Percentiles rank a stretch among this genome's conserved stretches.
phyloP scores from a whole-genome alignment of 306 rosid genomes.

The Corylus avellana region DNA sequence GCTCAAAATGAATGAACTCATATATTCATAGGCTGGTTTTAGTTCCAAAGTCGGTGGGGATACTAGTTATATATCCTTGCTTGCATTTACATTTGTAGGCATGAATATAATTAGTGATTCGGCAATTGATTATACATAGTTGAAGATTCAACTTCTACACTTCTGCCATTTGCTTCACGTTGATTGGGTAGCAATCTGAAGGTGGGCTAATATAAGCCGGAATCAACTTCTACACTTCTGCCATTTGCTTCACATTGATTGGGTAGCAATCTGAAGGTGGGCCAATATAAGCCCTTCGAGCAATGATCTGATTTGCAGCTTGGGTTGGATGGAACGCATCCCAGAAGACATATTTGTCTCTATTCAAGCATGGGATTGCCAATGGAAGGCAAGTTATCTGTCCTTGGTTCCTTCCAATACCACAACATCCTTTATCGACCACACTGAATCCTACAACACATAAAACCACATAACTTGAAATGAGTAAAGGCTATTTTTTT shows the following conservation, averaged over 20 bases:
- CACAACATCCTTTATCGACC: conserved; percentile 39
- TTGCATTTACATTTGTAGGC: no score
- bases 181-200: conserved; percentile 33
- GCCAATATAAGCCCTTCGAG: conserved; percentile 24
- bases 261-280: conserved; percentile 34
- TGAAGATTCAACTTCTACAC: not conserved
- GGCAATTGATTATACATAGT: not conserved
- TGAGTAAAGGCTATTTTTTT: no score
- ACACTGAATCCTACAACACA: conserved; percentile 35
- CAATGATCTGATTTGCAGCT: conserved; percentile 24
- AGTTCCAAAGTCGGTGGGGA: no score
- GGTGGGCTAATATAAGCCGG: conserved; percentile 24
- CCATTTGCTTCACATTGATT: conserved; percentile 36
- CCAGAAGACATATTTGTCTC: conserved; percentile 46
- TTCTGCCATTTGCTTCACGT: conserved; percentile 34
- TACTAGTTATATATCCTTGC: no score
- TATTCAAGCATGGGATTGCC: conserved; percentile 22
- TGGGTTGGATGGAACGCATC: conserved; percentile 43
- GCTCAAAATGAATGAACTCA: no score
- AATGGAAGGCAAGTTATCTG: conserved; percentile 36
- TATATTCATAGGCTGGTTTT: no score
- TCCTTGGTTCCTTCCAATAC: conserved; percentile 35
- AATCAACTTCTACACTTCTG: not conserved
- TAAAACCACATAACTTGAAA: no score
- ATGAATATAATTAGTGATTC: no score